Evolutionary conservation across 805 yeast species (phyloP).

Genomic region (Clavispora fructus): DNA sequence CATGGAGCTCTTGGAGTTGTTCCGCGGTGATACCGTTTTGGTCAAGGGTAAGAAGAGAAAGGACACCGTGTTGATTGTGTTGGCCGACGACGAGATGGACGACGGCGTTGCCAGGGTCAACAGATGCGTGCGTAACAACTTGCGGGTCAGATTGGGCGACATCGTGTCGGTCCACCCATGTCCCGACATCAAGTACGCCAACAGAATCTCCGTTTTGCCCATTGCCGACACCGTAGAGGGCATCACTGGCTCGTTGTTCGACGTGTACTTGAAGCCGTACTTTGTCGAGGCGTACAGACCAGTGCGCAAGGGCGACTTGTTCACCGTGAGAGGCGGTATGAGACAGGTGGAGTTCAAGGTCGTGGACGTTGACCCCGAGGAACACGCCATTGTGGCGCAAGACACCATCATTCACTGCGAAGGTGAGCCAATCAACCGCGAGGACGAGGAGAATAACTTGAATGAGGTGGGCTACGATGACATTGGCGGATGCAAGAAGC

Average conservation of each 20-base stretch:
- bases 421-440: constrained; percentile 98
- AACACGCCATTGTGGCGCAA: constrained; percentile 96
- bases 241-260: constrained; percentile 91
- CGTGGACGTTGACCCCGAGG: constrained; percentile 96
- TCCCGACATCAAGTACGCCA: constrained; percentile 96
- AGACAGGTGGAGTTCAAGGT: constrained; percentile 98
- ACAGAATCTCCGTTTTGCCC: constrained; percentile 91
- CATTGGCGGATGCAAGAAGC: constrained; percentile 98
- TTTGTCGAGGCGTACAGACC: constrained; percentile 99
- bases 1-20: constrained; percentile 89
- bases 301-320: constrained; percentile 94
- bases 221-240: constrained; percentile 98
- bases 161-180: constrained; percentile 88
- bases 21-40: constrained; percentile 96
- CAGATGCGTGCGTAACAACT: constrained; percentile 92
- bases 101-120: constrained; percentile 93
- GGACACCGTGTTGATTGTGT: constrained; percentile 92
- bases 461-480: constrained; percentile 98
- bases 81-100: constrained; percentile 94
- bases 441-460: constrained; percentile 94
- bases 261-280: constrained; percentile 94
- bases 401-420: constrained; percentile 97
- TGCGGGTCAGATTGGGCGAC: constrained; percentile 92
- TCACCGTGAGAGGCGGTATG: constrained; percentile 98
- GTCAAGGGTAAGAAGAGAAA: constrained; percentile 98